A percentile compares a stretch with the other conserved stretches of the same genome.
These are phyloP conservation scores for Biscogniauxia sp. DNA, from an alignment of 2,329 filamentous ascomycete species.

Conservation along the genomic window DNA sequence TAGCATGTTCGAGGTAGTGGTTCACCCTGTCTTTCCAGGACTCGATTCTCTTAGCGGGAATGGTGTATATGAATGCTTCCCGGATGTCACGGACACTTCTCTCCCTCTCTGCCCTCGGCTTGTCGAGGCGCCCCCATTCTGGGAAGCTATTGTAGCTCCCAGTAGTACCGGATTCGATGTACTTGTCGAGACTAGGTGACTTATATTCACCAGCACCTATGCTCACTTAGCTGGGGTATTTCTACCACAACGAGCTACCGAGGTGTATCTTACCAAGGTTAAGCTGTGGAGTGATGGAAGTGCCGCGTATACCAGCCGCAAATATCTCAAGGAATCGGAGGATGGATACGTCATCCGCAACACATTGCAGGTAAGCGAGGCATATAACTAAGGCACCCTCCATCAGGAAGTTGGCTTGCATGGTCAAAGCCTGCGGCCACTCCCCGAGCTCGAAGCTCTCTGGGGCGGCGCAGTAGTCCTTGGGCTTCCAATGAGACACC, in stretches of 20 bases:
- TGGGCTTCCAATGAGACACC: slow-evolving; percentile 9
- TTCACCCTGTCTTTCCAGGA: background rate
- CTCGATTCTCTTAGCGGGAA: background rate
- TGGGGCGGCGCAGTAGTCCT: slow-evolving; percentile 10
- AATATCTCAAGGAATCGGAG: slow-evolving; percentile 7
- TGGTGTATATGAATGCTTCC: slow-evolving; percentile 1
- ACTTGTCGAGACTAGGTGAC: background rate
- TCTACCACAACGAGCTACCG: background rate
- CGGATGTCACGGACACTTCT: background rate
- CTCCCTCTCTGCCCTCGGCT: background rate
- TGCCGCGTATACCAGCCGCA: slow-evolving; percentile 1
- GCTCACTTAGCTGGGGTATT: background rate
- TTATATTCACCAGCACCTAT: background rate
- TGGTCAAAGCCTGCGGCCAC: slow-evolving; percentile 14
- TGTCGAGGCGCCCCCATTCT: background rate
- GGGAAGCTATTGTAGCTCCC: background rate
- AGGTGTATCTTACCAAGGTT: background rate
- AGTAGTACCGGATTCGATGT: background rate
- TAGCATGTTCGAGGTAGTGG: no score
- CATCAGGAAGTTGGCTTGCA: slow-evolving; percentile 16
- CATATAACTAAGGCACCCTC: slow-evolving; percentile 12
- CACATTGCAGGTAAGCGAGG: slow-evolving; percentile 8
- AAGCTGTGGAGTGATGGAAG: background rate
- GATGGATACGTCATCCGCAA: slow-evolving; percentile 12
- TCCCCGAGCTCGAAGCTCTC: background rate